Evolutionary conservation across 192 early-diverging fungal genomes (phyloP).

Genomic region (Coemansia sp.): DNA sequence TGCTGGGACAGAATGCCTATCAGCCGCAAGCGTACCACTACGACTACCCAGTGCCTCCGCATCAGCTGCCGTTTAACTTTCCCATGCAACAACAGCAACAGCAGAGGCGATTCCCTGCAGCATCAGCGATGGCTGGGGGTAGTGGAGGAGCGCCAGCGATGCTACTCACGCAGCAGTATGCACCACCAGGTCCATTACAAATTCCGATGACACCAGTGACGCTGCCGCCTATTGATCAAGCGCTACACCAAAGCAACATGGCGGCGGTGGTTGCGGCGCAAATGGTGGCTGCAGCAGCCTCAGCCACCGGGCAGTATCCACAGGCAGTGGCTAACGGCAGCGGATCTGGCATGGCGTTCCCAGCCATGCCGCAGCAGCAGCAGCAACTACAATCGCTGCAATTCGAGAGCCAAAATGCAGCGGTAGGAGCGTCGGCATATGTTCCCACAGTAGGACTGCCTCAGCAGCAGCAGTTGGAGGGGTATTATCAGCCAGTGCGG

Average conservation of each 20-base stretch:
- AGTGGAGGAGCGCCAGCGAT: constrained; percentile 26
- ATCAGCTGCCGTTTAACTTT: constrained; percentile 29
- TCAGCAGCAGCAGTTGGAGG: constrained; percentile 22
- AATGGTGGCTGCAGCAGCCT: constrained; percentile 28
- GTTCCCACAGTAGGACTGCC: constrained; percentile 9
- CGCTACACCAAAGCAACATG: constrained; percentile 47
- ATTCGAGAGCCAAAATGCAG: constrained; percentile 13
- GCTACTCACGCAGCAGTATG: constrained; percentile 49
- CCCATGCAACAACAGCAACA: constrained; percentile 40
- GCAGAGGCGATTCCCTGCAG: constrained; percentile 21
- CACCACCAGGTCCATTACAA: constrained; percentile 26
- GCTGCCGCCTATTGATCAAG: constrained; percentile 41
- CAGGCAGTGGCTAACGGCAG: constrained; percentile 18
- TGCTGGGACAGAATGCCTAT: constrained; percentile 43
- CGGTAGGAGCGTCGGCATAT: constrained; percentile 1
- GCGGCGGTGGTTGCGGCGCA: constrained; percentile 35
- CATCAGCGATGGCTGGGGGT: constrained; percentile 21
- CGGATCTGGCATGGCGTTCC: constrained; percentile 16
- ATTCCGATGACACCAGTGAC: constrained; percentile 13
- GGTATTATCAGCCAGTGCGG: constrained; percentile 20
- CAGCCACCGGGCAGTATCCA: constrained; percentile 32
- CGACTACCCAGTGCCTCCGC: constrained; percentile 41
- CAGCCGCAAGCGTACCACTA: constrained; percentile 52
- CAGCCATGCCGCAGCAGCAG: constrained; percentile 24
- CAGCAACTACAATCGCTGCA: constrained; percentile 29